Conservation (phyloP, 1,139 yeast genomes). For the Suhomyces terraborum region DNA sequence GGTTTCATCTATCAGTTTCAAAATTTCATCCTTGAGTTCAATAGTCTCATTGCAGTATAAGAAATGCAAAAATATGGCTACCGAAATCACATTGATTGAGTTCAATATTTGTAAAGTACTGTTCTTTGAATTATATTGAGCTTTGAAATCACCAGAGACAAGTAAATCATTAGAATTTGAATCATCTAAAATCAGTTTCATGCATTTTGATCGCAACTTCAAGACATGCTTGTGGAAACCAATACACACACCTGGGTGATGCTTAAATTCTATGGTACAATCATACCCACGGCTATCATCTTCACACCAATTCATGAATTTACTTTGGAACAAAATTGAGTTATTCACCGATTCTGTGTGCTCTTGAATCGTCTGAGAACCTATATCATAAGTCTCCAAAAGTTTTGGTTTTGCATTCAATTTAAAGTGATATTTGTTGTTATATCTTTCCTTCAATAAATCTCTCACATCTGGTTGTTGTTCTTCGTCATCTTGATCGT, state of each 20-base stretch:
- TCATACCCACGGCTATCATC: conserved; percentile 23
- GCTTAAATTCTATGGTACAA: conserved; percentile 25
- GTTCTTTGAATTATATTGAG: conserved; percentile 21
- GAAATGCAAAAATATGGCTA: conserved; percentile 36
- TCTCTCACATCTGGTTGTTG: conserved; percentile 17
- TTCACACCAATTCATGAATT: neutral
- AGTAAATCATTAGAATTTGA: conserved; percentile 20
- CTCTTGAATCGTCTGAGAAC: neutral
- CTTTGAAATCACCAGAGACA: conserved; percentile 25
- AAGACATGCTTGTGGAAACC: conserved; percentile 38
- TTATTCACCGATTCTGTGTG: neutral
- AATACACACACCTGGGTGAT: conserved; percentile 23
- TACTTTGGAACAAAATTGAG: neutral
- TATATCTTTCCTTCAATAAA: conserved; percentile 19
- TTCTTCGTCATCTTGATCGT: conserved; percentile 5
- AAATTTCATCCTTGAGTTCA: conserved; percentile 7
- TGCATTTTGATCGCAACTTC: conserved; percentile 30
- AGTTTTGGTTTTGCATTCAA: conserved; percentile 17
- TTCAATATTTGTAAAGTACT: conserved; percentile 21
- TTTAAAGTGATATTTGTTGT: conserved; percentile 20
- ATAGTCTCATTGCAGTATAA: conserved; percentile 33
- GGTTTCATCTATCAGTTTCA: conserved; percentile 3
- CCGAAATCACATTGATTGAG: conserved; percentile 27
- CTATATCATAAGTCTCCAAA: conserved; percentile 5
- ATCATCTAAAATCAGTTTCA: conserved; percentile 25